A percentile compares a stretch with the other conserved stretches of the same genome.
Conservation (phyloP, 2,329 filamentous ascomycete genomes). For the Beauveria pseudobassiana region DNA sequence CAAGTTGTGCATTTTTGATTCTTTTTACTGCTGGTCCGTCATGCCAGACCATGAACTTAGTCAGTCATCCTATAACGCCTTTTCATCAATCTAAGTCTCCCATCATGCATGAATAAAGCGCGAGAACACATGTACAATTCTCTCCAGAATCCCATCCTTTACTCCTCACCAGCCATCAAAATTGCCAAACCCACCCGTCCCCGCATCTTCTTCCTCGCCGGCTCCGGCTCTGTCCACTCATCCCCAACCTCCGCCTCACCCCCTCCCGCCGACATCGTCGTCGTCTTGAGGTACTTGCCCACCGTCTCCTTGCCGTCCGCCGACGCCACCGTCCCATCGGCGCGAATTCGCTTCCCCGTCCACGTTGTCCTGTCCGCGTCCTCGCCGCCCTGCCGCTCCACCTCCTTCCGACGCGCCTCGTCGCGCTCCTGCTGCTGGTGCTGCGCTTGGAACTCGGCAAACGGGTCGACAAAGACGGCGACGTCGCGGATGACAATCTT, state of each 20-base stretch:
- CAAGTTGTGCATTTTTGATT: too few species aligned
- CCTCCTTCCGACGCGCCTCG: conserved; percentile 52
- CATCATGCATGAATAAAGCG: too few species aligned
- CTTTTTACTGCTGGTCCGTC: too few species aligned
- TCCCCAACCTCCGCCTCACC: conserved; percentile 48
- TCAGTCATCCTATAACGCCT: too few species aligned
- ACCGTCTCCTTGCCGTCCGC: conserved; percentile 38
- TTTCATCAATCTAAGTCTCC: too few species aligned
- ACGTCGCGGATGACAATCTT: conserved; percentile 78
- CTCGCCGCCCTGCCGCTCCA: conserved; percentile 58
- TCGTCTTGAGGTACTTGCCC: conserved; percentile 77
- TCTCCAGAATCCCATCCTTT: background rate
- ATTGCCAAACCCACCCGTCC: conserved; percentile 74
- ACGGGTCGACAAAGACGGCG: conserved; percentile 85
- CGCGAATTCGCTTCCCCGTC: conserved; percentile 85
- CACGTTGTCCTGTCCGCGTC: conserved; percentile 90
- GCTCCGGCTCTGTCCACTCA: conserved; percentile 53
- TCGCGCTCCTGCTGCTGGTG: conserved; percentile 55
- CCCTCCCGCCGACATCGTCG: conserved; percentile 23
- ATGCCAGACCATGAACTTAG: too few species aligned
- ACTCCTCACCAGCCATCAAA: conserved; percentile 74
- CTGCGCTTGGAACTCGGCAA: conserved; percentile 83
- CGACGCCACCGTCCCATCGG: conserved; percentile 50
- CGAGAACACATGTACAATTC: background rate
- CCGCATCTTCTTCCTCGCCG: conserved; percentile 74